These are phyloP conservation scores for Pseudognaphalium luteoalbum DNA, from an alignment of 129 eudicot genomes.

Conservation along the genomic window DNA sequence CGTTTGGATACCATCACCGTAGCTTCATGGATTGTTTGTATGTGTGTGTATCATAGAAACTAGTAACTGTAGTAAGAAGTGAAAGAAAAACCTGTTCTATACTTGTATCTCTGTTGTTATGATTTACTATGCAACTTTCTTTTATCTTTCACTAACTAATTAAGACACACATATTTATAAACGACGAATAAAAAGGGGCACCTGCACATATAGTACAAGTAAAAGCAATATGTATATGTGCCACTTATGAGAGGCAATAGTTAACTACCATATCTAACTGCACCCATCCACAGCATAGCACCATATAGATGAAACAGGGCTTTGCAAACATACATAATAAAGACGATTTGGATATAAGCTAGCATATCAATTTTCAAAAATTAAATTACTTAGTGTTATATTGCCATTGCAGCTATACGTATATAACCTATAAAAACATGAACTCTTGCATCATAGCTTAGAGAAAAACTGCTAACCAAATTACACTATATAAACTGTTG, in stretches of 20 bases:
- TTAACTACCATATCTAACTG: not conserved
- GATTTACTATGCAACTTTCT: not conserved
- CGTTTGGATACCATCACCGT: constrained; percentile 50
- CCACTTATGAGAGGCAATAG: not conserved
- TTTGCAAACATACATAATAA: not conserved
- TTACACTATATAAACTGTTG: not conserved
- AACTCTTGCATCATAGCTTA: not conserved
- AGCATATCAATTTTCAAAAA: not conserved
- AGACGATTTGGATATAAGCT: not conserved
- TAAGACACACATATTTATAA: not conserved
- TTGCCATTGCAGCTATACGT: not conserved
- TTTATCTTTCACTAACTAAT: not conserved
- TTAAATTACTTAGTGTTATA: not conserved
- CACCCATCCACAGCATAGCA: not conserved
- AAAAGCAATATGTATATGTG: not conserved
- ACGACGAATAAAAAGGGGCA: not conserved
- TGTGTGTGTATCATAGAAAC: not conserved
- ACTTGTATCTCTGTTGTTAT: too few relatives aligned
- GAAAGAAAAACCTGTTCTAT: too few relatives aligned
- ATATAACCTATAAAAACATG: not conserved
- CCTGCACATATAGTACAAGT: not conserved
- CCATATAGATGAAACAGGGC: not conserved
- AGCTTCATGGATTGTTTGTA: not conserved
- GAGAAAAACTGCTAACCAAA: not conserved
- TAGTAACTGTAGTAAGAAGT: not conserved